These are phyloP conservation scores for Malassezia arunalokei DNA, from an alignment of 1,284 basidiomycete genomes.

Conservation along the genomic window DNA sequence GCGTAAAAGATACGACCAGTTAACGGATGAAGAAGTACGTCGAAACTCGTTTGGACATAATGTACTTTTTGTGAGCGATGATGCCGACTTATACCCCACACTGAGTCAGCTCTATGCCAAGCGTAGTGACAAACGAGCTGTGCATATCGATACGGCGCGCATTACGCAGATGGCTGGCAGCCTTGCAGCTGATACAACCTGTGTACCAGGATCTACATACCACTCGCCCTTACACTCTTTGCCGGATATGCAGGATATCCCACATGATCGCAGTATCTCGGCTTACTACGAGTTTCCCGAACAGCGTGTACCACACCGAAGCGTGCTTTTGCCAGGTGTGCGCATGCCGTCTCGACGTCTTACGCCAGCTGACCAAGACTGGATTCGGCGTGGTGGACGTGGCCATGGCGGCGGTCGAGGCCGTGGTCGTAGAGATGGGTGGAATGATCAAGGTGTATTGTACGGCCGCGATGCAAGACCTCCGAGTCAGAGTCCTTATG, in stretches of 20 bases:
- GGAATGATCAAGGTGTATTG: slow-evolving; percentile 1
- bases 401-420: slow-evolving; percentile 25
- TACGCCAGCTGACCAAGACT: slow-evolving; percentile 62
- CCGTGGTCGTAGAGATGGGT: slow-evolving; percentile 6
- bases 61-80: slow-evolving; percentile 71
- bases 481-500: not conserved
- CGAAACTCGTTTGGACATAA: slow-evolving; percentile 78
- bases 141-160: slow-evolving; percentile 57
- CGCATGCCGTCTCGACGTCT: slow-evolving; percentile 57
- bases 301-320: slow-evolving; percentile 72
- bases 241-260: slow-evolving; percentile 57
- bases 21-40: slow-evolving; percentile 68
- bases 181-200: slow-evolving; percentile 70
- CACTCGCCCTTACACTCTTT: slow-evolving; percentile 57
- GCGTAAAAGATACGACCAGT: slow-evolving; percentile 58
- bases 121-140: slow-evolving; percentile 51
- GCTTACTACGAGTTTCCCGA: slow-evolving; percentile 79
- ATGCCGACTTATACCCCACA: slow-evolving; percentile 70
- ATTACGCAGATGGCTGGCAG: slow-evolving; percentile 70
- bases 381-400: slow-evolving; percentile 49
- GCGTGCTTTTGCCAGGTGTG: slow-evolving; percentile 66
- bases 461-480: slow-evolving; percentile 10
- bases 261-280: slow-evolving; percentile 72
- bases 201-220: slow-evolving; percentile 81
- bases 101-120: slow-evolving; percentile 78